phyloP scores from a whole-genome alignment of 352 stramenopile species.

The Pythium aquatile region DNA sequence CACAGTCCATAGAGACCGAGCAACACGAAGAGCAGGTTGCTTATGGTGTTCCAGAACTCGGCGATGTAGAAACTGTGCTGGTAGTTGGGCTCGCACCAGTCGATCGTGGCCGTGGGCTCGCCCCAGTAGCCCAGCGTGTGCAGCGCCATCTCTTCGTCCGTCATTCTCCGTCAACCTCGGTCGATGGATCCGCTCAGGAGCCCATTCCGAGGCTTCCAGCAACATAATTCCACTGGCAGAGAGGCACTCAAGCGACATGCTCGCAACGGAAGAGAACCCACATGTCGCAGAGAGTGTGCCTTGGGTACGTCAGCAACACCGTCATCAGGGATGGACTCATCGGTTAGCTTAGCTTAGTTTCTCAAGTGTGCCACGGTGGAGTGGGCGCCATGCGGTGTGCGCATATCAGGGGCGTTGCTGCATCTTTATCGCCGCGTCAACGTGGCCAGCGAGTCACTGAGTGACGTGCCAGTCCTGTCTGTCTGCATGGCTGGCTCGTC shows the following conservation, averaged over 20 bases:
- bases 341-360: neutral
- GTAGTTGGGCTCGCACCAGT: conserved; percentile 89
- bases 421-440: conserved; percentile 1
- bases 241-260: neutral
- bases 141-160: neutral
- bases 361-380: no score
- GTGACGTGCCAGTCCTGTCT: neutral
- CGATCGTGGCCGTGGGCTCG: conserved; percentile 68
- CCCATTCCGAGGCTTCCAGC: neutral
- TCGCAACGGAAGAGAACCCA: neutral
- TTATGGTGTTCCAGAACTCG: conserved; percentile 89
- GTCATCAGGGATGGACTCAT: neutral
- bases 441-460: neutral
- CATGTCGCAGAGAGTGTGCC: neutral
- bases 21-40: conserved; percentile 77
- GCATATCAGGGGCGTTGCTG: neutral
- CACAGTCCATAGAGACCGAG: conserved; percentile 73
- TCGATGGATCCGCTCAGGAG: neutral
- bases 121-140: conserved; percentile 61
- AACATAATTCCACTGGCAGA: neutral
- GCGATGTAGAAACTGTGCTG: conserved; percentile 74
- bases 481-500: neutral
- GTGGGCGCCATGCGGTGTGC: neutral
- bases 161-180: neutral
- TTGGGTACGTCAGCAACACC: neutral